Conservation (phyloP, 2,329 filamentous ascomycete genomes). For the Alternaria triticimaculans region DNA sequence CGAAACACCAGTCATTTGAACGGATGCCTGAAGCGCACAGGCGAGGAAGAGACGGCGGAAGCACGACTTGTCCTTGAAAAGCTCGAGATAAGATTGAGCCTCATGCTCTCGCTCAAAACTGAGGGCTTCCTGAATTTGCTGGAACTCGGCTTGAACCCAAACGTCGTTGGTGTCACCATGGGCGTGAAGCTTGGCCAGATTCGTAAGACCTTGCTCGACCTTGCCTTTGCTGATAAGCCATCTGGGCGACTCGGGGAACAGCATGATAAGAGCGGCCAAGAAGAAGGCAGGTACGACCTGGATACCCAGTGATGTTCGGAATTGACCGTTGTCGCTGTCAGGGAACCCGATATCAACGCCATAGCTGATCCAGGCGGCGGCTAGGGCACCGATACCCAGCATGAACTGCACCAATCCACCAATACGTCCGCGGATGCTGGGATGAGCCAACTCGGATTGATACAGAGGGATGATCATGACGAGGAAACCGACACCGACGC, state of each 20-base stretch:
- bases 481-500: constrained; percentile 67
- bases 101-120: constrained; percentile 70
- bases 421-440: constrained; percentile 76
- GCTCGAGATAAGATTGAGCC: constrained; percentile 73
- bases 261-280: constrained; percentile 68
- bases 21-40: constrained; percentile 70
- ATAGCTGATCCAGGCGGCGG: constrained; percentile 76
- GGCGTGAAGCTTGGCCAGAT: constrained; percentile 73
- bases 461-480: constrained; percentile 74
- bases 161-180: constrained; percentile 69
- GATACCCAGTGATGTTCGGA: constrained; percentile 71
- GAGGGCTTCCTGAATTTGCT: constrained; percentile 73
- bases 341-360: constrained; percentile 64
- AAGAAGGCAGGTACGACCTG: constrained; percentile 73
- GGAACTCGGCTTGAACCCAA: constrained; percentile 75
- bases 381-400: constrained; percentile 76
- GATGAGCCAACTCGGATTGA: constrained; percentile 80
- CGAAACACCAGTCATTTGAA: constrained; percentile 74
- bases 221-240: constrained; percentile 78
- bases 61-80: constrained; percentile 69
- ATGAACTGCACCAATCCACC: constrained; percentile 83
- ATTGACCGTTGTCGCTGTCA: constrained; percentile 58
- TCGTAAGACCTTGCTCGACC: constrained; percentile 68
- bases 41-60: constrained; percentile 77
- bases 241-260: constrained; percentile 71